Evolutionary conservation across 129 eudicot species (phyloP).

Genomic region (Arctium minus): DNA sequence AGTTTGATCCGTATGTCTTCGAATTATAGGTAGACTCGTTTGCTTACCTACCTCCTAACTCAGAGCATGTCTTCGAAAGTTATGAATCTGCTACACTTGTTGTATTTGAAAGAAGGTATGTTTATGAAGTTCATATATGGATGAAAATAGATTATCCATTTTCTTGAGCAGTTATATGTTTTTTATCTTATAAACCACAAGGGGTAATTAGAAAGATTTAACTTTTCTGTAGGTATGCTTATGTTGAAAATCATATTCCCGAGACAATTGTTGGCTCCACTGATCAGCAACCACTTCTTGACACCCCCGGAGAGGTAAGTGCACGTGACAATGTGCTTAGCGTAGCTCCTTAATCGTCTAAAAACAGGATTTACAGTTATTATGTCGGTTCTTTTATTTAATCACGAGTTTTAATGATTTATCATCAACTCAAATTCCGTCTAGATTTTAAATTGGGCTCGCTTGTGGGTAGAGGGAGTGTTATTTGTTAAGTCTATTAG

Average conservation of each 20-base stretch:
- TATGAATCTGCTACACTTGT: slow-evolving; percentile 71
- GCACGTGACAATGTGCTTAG: not conserved
- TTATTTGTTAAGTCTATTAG: not conserved
- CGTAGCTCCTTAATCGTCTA: not conserved
- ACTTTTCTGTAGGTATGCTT: slow-evolving; percentile 51
- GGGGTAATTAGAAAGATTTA: not conserved
- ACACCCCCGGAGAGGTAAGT: slow-evolving; percentile 90
- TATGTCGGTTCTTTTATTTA: not conserved
- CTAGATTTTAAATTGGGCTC: not conserved
- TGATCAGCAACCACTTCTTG: slow-evolving; percentile 82
- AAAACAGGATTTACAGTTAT: not conserved
- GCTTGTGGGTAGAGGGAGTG: not conserved
- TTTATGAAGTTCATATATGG: not conserved
- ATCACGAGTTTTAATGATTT: not conserved
- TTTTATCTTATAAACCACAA: slow-evolving; percentile 10
- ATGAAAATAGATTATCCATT: not conserved
- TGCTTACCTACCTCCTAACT: slow-evolving; percentile 85
- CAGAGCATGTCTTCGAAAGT: slow-evolving; percentile 49
- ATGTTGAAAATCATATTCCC: slow-evolving; percentile 49
- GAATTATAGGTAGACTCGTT: slow-evolving; percentile 80
- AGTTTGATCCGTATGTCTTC: slow-evolving; percentile 8
- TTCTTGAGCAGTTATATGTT: not conserved
- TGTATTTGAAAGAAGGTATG: slow-evolving; percentile 82
- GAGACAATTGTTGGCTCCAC: slow-evolving; percentile 75
- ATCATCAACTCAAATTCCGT: not conserved